Evolutionary conservation across 75 land plant species (phyloP), one percentile per base, ranked within the genome.

Genomic region (Larix kaempferi): DNA sequence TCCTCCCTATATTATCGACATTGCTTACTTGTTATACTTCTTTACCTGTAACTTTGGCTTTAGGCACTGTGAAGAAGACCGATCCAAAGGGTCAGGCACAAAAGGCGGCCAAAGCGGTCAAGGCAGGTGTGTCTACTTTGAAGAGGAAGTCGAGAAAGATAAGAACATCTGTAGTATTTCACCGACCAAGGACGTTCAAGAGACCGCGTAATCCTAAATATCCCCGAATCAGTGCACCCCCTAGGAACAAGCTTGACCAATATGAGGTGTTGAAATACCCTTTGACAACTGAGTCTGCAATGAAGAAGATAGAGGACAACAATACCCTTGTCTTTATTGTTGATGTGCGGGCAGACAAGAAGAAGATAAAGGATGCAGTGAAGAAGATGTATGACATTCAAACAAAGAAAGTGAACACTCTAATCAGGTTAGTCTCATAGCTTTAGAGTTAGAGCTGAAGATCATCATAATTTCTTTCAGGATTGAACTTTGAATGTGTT

Each of bases 371-470:
- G 82, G 78, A 76, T 73, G 85, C 88, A 33, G 86, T 86, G 57
- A 86, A 86, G 82, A 86, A 77, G 80, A 88, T 86, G 88, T 88
- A 88, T 49, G 89, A 86, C 59, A 88, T 88, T 23, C 89, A 82
- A 76, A 79, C 89, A 59, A 88, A 80, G 85, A 88, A 88, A 81
- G 85, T 88, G 29, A 88, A 88, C 73, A 90, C 92, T 37, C 77
- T 89, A 79, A 89, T 90, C 83, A 84, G 89, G 87, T 86, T 56
- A 59, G 69, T 37, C 16, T 26, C 35, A 16, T 17, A 56, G 44
- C 56, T 21, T 37, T 49, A 1, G 37, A 37, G 13, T 25, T 21
- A 25, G 39, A 65, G 6, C 69, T 33, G n/a, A 5, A 33, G 16
- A 61, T 25, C 5, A 29, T 27, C 73, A 71, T 22, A 49, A 10